Conservation (phyloP, 75 land plant species). For the Picea sitchensis region DNA sequence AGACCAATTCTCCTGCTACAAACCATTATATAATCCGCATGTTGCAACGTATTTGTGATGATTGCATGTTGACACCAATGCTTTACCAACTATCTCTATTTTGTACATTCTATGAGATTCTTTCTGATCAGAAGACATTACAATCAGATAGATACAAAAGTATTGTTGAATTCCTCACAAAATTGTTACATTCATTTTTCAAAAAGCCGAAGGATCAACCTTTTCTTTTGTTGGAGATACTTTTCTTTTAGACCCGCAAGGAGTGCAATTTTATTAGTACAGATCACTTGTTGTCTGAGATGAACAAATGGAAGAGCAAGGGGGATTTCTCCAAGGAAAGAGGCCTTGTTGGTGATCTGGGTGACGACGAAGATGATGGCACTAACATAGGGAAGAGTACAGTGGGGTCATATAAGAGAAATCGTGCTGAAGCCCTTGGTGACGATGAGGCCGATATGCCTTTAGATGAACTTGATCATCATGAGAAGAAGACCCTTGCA, state of each 20-base stretch:
- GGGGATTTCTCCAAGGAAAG: neutral
- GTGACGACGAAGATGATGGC: conserved; percentile 23
- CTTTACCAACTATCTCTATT: conserved; percentile 87
- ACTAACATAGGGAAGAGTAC: conserved; percentile 16
- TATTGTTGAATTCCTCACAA: conserved; percentile 65
- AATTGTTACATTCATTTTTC: conserved; percentile 61
- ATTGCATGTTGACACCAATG: conserved; percentile 78
- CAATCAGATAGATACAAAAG: conserved; percentile 56
- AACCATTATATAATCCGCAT: conserved; percentile 81
- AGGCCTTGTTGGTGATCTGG: conserved; percentile 19
- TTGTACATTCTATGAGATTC: conserved; percentile 61
- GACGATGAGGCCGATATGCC: conserved; percentile 39
- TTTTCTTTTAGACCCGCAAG: conserved; percentile 83
- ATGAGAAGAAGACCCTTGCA: conserved; percentile 13
- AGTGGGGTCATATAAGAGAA: conserved; percentile 14
- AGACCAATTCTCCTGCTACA: conserved; percentile 53
- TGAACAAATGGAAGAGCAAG: conserved; percentile 27
- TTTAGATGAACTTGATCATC: conserved; percentile 16
- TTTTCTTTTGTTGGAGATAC: conserved; percentile 79
- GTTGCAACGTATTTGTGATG: conserved; percentile 76
- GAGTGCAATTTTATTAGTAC: conserved; percentile 73
- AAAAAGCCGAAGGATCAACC: conserved; percentile 70
- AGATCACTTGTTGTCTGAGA: conserved; percentile 42
- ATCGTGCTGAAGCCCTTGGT: conserved; percentile 72
- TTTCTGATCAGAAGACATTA: conserved; percentile 54